Evolutionary conservation across 345 rosid genomes (phyloP).

Genomic region (Hibiscus mutabilis): DNA sequence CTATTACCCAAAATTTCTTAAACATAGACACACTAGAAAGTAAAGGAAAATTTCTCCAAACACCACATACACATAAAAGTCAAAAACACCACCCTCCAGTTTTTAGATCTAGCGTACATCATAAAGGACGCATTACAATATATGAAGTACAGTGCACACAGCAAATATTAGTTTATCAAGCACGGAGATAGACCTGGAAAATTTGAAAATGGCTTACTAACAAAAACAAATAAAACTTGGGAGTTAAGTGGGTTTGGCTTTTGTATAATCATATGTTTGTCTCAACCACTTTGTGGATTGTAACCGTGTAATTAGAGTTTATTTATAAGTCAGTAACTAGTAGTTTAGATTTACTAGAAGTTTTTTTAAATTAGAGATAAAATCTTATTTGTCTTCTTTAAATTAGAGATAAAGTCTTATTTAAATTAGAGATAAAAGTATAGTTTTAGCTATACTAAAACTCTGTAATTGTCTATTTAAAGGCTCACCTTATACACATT

Average conservation of each 20-base stretch:
- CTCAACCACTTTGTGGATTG: too few species aligned
- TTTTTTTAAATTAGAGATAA: too few species aligned
- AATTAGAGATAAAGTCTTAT: too few species aligned
- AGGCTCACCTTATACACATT: too few species aligned
- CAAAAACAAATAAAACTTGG: not conserved
- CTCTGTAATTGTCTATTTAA: too few species aligned
- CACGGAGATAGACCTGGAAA: not conserved
- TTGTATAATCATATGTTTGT: not conserved
- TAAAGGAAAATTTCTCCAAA: not conserved
- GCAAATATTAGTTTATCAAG: not conserved
- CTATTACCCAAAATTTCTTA: not conserved
- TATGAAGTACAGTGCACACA: not conserved
- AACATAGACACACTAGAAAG: not conserved
- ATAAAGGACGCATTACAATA: not conserved
- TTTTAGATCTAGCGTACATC: not conserved
- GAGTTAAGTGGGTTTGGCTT: not conserved
- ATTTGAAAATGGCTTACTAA: not conserved
- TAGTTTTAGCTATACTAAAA: too few species aligned
- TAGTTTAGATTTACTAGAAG: too few species aligned
- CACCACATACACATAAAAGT: not conserved
- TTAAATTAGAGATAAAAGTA: too few species aligned
- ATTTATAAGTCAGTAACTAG: too few species aligned
- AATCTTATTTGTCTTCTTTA: too few species aligned
- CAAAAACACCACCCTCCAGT: not conserved
- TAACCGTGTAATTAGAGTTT: too few species aligned